phyloP scores from a whole-genome alignment of 495 filamentous ascomycete genomes.

The Penicillium lagena region DNA sequence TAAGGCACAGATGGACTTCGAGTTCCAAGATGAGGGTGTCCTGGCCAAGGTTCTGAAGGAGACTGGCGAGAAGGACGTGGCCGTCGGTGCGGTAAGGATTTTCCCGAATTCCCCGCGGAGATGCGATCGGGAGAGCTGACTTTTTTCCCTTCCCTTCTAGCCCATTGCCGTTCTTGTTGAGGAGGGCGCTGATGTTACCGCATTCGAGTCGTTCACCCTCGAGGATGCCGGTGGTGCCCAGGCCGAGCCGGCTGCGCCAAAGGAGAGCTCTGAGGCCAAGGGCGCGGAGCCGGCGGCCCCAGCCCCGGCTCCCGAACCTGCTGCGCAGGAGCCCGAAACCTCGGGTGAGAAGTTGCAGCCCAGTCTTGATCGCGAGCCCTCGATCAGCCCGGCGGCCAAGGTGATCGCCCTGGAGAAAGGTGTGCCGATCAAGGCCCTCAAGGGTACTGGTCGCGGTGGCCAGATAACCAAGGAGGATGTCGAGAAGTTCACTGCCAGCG shows the following conservation, averaged over 20 bases:
- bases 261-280: conserved; percentile 54
- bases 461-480: conserved; percentile 88
- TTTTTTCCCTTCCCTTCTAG: conserved; percentile 34
- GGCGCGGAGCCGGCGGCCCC: conserved; percentile 54
- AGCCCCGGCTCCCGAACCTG: conserved; percentile 50
- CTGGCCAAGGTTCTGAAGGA: conserved; percentile 94
- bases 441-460: conserved; percentile 82
- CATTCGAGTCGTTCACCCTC: conserved; percentile 83
- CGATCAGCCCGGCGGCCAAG: conserved; percentile 68
- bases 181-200: conserved; percentile 74
- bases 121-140: conserved; percentile 5
- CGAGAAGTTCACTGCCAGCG: conserved; percentile 67
- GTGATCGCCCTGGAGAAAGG: conserved; percentile 81
- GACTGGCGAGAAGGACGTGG: conserved; percentile 86
- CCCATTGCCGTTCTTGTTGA: conserved; percentile 95
- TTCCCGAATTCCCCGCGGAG: conserved; percentile 20
- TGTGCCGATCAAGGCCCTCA: conserved; percentile 69
- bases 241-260: conserved; percentile 47
- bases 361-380: conserved; percentile 71
- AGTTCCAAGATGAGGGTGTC: conserved; percentile 97
- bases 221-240: conserved; percentile 89
- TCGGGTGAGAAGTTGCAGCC: conserved; percentile 74
- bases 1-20: conserved; percentile 99
- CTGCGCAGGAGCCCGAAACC: conserved; percentile 63
- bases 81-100: conserved; percentile 82